These are phyloP conservation scores for Kluyveromyces sp. DNA, from an alignment of 1,139 yeast species.

Conservation along the genomic window DNA sequence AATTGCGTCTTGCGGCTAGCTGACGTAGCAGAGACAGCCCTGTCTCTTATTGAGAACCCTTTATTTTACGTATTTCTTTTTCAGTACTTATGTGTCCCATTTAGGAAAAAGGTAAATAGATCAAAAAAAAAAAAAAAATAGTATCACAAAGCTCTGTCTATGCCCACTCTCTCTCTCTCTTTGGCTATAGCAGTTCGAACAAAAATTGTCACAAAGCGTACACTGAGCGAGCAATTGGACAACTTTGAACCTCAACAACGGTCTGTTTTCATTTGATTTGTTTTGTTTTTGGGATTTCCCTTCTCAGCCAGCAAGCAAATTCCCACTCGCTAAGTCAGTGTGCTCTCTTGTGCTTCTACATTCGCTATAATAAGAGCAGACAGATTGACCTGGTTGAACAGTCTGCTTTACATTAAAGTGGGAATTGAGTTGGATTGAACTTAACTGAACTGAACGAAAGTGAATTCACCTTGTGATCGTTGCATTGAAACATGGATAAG, in stretches of 20 bases:
- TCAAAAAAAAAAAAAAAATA: no score
- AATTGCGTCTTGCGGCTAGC: neutral
- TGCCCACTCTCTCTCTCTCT: no score
- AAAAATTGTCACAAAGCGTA: constrained; percentile 5
- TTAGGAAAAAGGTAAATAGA: constrained; percentile 5
- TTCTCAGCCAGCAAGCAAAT: no score
- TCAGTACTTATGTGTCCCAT: constrained; percentile 1
- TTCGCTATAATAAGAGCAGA: no score
- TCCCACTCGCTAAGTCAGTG: no score
- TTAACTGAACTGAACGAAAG: no score
- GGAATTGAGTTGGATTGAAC: no score
- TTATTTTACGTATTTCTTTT: neutral
- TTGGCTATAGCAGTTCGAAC: neutral
- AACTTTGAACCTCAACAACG: neutral
- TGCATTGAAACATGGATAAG: constrained; percentile 1
- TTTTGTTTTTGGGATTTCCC: no score
- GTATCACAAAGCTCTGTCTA: no score
- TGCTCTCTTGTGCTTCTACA: no score
- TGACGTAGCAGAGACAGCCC: neutral
- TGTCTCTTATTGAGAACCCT: neutral
- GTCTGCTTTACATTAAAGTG: no score
- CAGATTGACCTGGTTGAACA: no score
- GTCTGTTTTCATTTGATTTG: neutral
- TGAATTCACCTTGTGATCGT: neutral
- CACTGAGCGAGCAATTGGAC: neutral